Percentiles rank a stretch among this genome's conserved stretches.
phyloP scores from a whole-genome alignment of 192 early-diverging fungal genomes.

The Umbelopsis vinacea region DNA sequence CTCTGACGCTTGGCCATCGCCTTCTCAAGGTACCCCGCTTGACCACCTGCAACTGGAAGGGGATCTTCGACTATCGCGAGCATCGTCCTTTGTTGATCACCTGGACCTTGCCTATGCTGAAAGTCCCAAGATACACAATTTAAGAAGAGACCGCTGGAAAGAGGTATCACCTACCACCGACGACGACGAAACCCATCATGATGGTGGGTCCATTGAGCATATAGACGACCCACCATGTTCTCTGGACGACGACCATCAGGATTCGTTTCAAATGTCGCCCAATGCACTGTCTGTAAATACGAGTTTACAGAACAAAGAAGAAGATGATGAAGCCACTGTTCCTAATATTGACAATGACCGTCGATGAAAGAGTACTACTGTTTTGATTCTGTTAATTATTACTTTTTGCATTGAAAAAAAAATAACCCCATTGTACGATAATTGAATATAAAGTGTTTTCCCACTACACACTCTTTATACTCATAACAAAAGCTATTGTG shows the following conservation, averaged over 20 bases:
- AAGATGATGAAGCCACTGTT: background rate
- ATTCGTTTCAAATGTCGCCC: background rate
- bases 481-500: no score
- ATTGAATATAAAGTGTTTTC: background rate
- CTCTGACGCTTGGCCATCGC: slow-evolving; percentile 8
- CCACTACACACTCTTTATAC: no score
- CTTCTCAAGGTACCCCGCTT: background rate
- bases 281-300: background rate
- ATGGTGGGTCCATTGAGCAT: background rate
- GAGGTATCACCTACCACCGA: background rate
- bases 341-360: background rate
- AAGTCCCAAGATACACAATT: background rate
- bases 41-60: background rate
- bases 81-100: slow-evolving; percentile 14
- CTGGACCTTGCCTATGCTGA: background rate
- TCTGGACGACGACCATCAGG: background rate
- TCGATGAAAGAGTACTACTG: background rate
- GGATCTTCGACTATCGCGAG: slow-evolving; percentile 1
- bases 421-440: background rate
- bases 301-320: background rate
- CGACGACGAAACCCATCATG: background rate
- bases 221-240: background rate
- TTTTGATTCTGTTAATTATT: background rate
- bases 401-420: background rate
- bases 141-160: background rate